Percentiles rank a stretch among this genome's conserved stretches.
Conservation (phyloP, 2,329 filamentous ascomycete genomes). For the Cercospora sp. region DNA sequence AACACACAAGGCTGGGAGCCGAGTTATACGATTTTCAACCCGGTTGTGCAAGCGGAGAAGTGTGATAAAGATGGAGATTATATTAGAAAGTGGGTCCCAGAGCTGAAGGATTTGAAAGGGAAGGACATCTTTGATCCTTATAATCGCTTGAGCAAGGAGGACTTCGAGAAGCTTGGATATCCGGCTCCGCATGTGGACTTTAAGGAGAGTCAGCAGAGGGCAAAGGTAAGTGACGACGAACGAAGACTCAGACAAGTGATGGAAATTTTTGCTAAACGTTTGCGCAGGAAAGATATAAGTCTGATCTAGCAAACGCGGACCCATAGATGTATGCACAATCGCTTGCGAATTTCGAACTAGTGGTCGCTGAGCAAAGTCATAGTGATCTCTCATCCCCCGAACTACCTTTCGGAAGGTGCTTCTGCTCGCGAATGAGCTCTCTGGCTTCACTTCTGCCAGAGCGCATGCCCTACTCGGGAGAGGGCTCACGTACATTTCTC, state of each 20-base stretch:
- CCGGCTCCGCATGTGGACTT: conserved; percentile 50
- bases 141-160: conserved; percentile 45
- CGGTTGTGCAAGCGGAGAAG: conserved; percentile 75
- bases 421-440: not conserved
- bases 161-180: conserved; percentile 52
- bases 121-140: conserved; percentile 54
- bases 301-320: conserved; percentile 20
- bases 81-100: conserved; percentile 79
- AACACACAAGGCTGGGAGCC: conserved; percentile 57
- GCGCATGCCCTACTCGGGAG: not conserved
- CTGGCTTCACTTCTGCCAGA: not conserved
- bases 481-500: too few species aligned
- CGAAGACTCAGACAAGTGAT: conserved; percentile 42
- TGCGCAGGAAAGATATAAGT: conserved; percentile 16
- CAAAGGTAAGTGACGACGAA: conserved; percentile 29
- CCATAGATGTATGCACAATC: not conserved
- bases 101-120: conserved; percentile 58
- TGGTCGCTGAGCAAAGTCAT: too few species aligned
- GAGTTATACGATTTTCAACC: conserved; percentile 55
- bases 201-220: conserved; percentile 45
- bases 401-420: too few species aligned
- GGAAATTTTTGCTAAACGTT: not conserved
- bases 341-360: not conserved
- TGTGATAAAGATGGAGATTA: conserved; percentile 79
- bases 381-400: not conserved